Evolutionary conservation across 2,329 filamentous ascomycete genomes (phyloP).

Genomic region (Beauveria medogensis): DNA sequence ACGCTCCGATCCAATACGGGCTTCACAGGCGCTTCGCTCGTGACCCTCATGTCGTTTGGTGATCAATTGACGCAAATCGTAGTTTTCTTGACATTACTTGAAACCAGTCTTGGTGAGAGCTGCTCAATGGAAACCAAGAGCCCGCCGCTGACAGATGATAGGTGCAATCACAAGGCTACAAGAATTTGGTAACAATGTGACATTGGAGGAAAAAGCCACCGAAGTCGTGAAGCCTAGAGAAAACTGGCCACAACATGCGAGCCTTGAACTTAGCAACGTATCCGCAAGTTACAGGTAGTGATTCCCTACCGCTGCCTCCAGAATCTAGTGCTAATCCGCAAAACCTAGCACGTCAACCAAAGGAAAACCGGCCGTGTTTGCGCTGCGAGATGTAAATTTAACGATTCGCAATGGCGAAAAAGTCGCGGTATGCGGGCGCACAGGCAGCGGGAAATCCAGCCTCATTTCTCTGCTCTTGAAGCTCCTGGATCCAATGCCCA

Average conservation of each 20-base stretch:
- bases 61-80: slow-evolving; percentile 16
- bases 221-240: slow-evolving; percentile 11
- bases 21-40: slow-evolving; percentile 28
- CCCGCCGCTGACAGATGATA: too few species aligned
- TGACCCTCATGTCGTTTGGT: slow-evolving; percentile 30
- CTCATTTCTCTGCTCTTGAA: slow-evolving; percentile 4
- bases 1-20: slow-evolving; percentile 25
- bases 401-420: slow-evolving; percentile 20
- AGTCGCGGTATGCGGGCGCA: slow-evolving; percentile 5
- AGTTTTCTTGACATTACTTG: slow-evolving; percentile 14
- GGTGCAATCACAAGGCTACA: slow-evolving; percentile 12
- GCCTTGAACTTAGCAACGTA: slow-evolving; percentile 14
- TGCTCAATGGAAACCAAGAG: too few species aligned
- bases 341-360: too few species aligned
- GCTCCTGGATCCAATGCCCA: neutral
- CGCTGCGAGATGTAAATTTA: slow-evolving; percentile 15
- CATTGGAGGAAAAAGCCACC: slow-evolving; percentile 9
- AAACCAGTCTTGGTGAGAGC: too few species aligned
- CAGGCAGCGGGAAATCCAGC: slow-evolving; percentile 8
- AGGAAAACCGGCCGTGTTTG: too few species aligned
- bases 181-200: slow-evolving; percentile 13
- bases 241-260: slow-evolving; percentile 16
- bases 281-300: slow-evolving; percentile 13
- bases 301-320: too few species aligned
- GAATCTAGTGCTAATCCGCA: too few species aligned